phyloP scores from a whole-genome alignment of 2,329 filamentous ascomycete species.

The Alternaria triticina region DNA sequence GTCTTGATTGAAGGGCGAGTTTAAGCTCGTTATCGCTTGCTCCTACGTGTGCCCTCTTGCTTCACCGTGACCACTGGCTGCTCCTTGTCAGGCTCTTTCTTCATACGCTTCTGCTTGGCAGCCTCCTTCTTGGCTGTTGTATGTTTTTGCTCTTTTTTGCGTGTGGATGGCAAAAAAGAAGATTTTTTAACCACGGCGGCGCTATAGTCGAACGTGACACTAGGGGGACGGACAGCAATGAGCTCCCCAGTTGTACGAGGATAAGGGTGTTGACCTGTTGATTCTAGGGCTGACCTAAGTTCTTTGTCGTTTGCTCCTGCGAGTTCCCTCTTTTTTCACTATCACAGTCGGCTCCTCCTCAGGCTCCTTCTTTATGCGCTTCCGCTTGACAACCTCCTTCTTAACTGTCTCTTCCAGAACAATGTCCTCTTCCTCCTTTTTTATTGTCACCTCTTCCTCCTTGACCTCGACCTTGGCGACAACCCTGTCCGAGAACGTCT shows the following conservation, averaged over 20 bases:
- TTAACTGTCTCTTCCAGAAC: conserved; percentile 25
- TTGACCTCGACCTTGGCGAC: conserved; percentile 58
- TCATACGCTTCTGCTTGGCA: conserved; percentile 4
- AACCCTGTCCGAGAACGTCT: conserved; percentile 77
- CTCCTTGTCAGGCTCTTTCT: background rate
- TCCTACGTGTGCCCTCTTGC: conserved; percentile 3
- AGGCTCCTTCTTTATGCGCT: conserved; percentile 5
- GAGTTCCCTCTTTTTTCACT: conserved; percentile 4
- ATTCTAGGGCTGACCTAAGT: too few relatives aligned
- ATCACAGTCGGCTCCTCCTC: background rate
- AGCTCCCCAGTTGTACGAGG: too few relatives aligned
- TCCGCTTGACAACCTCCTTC: conserved; percentile 30
- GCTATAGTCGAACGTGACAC: too few relatives aligned
- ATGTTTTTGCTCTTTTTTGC: too few relatives aligned
- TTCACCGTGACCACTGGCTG: background rate
- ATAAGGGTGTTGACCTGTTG: too few relatives aligned
- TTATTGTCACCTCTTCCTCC: conserved; percentile 48
- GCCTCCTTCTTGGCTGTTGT: conserved; percentile 36
- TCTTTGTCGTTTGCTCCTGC: conserved; percentile 1
- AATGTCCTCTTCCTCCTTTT: conserved; percentile 36
- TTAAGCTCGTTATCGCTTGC: conserved; percentile 6
- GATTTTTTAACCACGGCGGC: too few relatives aligned
- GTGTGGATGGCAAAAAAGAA: too few relatives aligned
- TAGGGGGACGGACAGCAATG: too few relatives aligned
- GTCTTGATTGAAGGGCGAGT: background rate